A percentile compares a stretch with the other conserved stretches of the same genome.
Evolutionary conservation across 2,329 filamentous ascomycete genomes (phyloP).

Genomic region (Cladophialophora yegresii): DNA sequence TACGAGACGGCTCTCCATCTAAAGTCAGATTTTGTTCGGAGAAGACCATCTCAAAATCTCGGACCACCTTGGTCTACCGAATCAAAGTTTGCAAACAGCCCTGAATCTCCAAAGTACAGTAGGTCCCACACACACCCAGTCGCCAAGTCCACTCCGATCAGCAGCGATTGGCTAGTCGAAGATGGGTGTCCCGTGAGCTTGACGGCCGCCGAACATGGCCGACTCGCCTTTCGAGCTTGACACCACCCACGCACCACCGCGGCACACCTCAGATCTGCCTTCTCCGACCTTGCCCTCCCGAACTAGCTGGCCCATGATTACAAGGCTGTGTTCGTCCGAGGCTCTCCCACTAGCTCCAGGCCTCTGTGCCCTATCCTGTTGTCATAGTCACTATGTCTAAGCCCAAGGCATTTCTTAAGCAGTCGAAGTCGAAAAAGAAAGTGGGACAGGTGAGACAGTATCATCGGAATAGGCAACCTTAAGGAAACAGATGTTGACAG

Average conservation of each 20-base stretch:
- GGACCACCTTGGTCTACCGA: neutral
- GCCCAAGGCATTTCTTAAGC: slow-evolving; percentile 37
- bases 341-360: neutral
- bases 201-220: too few species aligned
- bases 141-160: too few species aligned
- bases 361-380: neutral
- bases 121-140: neutral
- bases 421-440: slow-evolving; percentile 36
- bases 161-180: neutral
- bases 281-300: neutral
- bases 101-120: neutral
- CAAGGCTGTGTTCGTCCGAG: neutral
- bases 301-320: neutral
- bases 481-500: slow-evolving; percentile 19
- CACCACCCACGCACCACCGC: neutral
- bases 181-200: neutral
- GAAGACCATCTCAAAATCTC: neutral
- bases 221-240: too few species aligned
- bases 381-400: slow-evolving; percentile 27
- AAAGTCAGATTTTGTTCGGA: neutral
- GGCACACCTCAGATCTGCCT: neutral
- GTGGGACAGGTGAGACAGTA: slow-evolving; percentile 43
- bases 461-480: neutral
- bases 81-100: neutral
- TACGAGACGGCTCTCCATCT: neutral